Evolutionary conservation across 345 rosid species (phyloP).

Genomic region (Pugionium cornutum): DNA sequence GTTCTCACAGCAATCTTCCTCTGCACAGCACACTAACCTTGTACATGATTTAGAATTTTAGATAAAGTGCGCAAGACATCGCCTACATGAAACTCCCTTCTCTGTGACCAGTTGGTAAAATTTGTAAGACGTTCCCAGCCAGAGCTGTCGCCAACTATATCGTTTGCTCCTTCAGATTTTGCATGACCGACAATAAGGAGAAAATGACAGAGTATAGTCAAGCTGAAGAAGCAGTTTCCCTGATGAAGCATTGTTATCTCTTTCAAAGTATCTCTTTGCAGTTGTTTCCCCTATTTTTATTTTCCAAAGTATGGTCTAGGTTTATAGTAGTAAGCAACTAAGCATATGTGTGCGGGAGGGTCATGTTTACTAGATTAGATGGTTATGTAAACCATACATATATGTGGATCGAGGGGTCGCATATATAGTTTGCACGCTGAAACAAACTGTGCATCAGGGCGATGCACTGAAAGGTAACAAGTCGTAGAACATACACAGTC

Average conservation of each 20-base stretch:
- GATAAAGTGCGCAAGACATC: conserved; percentile 39
- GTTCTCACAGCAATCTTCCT: conserved; percentile 38
- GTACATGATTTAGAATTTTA: background rate
- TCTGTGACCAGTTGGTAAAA: conserved; percentile 44
- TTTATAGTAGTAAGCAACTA: conserved; percentile 26
- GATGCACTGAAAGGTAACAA: conserved; percentile 29
- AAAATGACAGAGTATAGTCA: conserved; percentile 22
- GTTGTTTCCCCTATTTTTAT: background rate
- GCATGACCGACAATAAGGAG: too few relatives aligned
- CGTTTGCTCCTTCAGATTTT: conserved; percentile 28
- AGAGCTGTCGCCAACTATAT: conserved; percentile 40
- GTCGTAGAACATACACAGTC: conserved; percentile 12
- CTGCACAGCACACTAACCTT: too few relatives aligned
- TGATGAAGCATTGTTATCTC: conserved; percentile 16
- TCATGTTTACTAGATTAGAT: conserved; percentile 32
- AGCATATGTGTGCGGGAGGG: conserved; percentile 32
- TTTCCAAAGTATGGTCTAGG: background rate
- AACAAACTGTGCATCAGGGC: conserved; percentile 34
- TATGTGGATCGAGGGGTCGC: conserved; percentile 21
- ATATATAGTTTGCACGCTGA: conserved; percentile 14
- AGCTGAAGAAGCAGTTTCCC: conserved; percentile 7
- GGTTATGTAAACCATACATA: conserved; percentile 40
- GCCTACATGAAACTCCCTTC: conserved; percentile 45
- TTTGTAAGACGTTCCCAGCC: conserved; percentile 41
- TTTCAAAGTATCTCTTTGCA: background rate